Evolutionary conservation across 1,139 yeast species (phyloP).

Genomic region (Taiozyma sp.): DNA sequence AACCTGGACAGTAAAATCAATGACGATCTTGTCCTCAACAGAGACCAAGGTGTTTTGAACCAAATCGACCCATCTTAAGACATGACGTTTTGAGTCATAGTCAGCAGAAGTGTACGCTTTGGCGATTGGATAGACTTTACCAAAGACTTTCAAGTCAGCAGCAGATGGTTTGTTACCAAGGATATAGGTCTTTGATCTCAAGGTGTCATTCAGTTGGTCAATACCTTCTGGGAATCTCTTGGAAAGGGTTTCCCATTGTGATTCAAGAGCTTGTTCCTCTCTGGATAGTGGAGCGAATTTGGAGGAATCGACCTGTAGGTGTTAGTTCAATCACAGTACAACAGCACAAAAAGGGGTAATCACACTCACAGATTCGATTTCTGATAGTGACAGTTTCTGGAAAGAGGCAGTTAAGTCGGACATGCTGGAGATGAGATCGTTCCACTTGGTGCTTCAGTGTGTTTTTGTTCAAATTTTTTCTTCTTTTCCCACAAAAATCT

Average conservation of each 20-base stretch:
- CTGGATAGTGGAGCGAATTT: slow-evolving; percentile 28
- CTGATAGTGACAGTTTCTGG: slow-evolving; percentile 35
- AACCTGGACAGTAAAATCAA: slow-evolving; percentile 56
- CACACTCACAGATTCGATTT: slow-evolving; percentile 21
- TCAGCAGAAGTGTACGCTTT: slow-evolving; percentile 42
- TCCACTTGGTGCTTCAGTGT: too few relatives aligned
- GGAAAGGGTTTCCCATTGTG: slow-evolving; percentile 78
- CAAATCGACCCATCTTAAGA: slow-evolving; percentile 87
- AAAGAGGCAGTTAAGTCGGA: slow-evolving; percentile 39
- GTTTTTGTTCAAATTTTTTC: neutral
- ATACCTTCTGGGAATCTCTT: slow-evolving; percentile 49
- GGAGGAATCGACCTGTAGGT: slow-evolving; percentile 23
- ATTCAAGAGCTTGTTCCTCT: slow-evolving; percentile 62
- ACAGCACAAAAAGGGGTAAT: neutral
- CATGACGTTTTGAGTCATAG: slow-evolving; percentile 66
- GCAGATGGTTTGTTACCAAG: slow-evolving; percentile 60
- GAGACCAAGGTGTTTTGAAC: slow-evolving; percentile 61
- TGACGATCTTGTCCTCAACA: slow-evolving; percentile 42
- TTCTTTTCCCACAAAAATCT: too few relatives aligned
- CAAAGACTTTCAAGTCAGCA: slow-evolving; percentile 65
- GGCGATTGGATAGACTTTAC: slow-evolving; percentile 56
- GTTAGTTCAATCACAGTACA: neutral
- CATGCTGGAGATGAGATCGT: slow-evolving; percentile 24
- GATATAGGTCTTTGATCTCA: slow-evolving; percentile 66
- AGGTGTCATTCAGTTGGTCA: slow-evolving; percentile 57